A percentile compares a stretch with the other conserved stretches of the same genome.
Evolutionary conservation across 2,329 filamentous ascomycete species (phyloP).

Genomic region (Grosmannia serpens): DNA sequence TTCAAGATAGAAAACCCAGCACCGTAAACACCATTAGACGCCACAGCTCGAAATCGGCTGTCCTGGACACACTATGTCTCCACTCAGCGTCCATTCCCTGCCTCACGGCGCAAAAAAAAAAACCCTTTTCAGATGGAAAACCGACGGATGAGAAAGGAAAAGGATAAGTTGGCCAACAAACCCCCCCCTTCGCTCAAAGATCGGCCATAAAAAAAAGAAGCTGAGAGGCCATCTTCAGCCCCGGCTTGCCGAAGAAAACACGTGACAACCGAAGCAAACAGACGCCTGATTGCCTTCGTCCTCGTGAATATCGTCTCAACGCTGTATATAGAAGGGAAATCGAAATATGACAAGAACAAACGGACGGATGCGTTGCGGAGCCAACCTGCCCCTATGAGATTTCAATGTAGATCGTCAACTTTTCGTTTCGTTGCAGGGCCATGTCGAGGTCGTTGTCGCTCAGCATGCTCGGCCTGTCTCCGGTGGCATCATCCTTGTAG

Average conservation of each 20-base stretch:
- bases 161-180: not conserved
- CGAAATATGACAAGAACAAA: not conserved
- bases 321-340: not conserved
- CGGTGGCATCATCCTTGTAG: constrained; percentile 75
- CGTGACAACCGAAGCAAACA: not conserved
- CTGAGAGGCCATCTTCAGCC: not conserved
- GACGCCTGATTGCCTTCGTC: not conserved
- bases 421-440: constrained; percentile 75
- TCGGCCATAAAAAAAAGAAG: not conserved
- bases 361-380: not conserved
- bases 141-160: not conserved
- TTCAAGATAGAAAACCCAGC: not conserved
- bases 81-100: not conserved
- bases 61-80: not conserved
- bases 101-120: constrained; percentile 3
- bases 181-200: not conserved
- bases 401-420: constrained; percentile 67
- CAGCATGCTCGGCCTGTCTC: constrained; percentile 61
- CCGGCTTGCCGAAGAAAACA: not conserved
- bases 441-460: constrained; percentile 72
- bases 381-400: constrained; percentile 21
- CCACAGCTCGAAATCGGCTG: not conserved
- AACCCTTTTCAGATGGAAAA: not conserved
- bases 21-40: not conserved
- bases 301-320: not conserved